Evolutionary conservation across 768 basidiomycete species (phyloP), one percentile per base, ranked within the genome.

Genomic region (Trametes cingulata): DNA sequence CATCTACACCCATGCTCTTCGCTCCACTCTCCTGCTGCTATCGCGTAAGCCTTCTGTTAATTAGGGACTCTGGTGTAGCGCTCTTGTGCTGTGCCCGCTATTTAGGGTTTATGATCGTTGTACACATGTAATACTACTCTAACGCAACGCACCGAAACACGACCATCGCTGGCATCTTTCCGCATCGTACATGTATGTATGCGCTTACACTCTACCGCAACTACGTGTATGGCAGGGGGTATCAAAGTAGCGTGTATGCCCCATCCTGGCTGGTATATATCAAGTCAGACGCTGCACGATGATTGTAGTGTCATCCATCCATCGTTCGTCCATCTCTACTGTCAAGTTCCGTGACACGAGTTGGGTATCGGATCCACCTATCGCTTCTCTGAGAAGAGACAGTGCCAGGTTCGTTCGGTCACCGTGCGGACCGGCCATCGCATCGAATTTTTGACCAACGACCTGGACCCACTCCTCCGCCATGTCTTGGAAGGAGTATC

Each of bases 271-370:
- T 20, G 49, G 19, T 12, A 5, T 39, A 42, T 41, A 37, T 53
- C 46, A 73, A 19, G 77, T 67, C 52, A 69, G 60, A 13, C 72
- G 72, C 55, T 79, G 80, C 49, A 82, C 75, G 20, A 81, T 57
- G 24, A 81, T 71, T 8, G 80, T 81, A 19, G 78, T 74, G 60
- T 81, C 80, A 60, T 81, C 81, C 69, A 82, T 76, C 80, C 80
- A 81, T 55, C 74, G 74, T 39, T 78, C 79, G 55, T 77, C 77
- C 75, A 80, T 81, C 69, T 81, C 81, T 43, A 81, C 71, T 8
- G 80, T 82, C 33, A 81, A 54, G 43, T 74, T 76, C 61, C 74
- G 73, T n/a, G 80, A 81, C 13, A 73, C 75, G 6, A 73, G 68
- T 17, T 72, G 69, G 13, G 65, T 58, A 59, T 82, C 73, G 15